Conservation (phyloP, 2,329 filamentous ascomycete species). For the Xylariaceae sp. region DNA sequence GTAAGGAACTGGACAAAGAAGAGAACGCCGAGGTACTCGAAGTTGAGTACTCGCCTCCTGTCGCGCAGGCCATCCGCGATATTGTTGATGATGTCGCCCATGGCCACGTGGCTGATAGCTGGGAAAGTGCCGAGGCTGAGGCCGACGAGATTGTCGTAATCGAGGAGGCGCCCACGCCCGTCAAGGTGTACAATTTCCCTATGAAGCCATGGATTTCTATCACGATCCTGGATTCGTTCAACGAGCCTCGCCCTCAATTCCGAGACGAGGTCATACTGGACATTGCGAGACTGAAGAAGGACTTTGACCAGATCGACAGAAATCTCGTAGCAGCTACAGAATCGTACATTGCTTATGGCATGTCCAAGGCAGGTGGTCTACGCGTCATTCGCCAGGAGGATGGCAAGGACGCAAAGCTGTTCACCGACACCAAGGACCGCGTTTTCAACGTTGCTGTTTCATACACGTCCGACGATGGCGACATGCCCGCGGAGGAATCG, state of each 20-base stretch:
- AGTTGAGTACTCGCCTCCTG: constrained; percentile 43
- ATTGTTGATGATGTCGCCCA: constrained; percentile 53
- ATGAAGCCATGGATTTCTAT: constrained; percentile 96
- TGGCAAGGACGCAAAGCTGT: constrained; percentile 85
- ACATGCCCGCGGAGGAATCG: constrained; percentile 62
- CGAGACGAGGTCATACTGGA: constrained; percentile 80
- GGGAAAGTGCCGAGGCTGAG: constrained; percentile 83
- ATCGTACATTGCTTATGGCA: constrained; percentile 88
- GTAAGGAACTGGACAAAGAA: constrained; percentile 50
- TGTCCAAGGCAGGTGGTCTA: constrained; percentile 88
- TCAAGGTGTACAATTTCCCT: constrained; percentile 90
- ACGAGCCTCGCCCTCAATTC: constrained; percentile 57
- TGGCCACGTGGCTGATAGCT: constrained; percentile 70
- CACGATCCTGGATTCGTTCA: constrained; percentile 54
- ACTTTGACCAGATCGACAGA: constrained; percentile 95
- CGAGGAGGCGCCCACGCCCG: constrained; percentile 60
- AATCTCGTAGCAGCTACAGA: constrained; percentile 85
- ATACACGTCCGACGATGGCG: constrained; percentile 53
- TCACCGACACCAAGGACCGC: constrained; percentile 84
- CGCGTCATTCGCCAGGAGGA: constrained; percentile 92
- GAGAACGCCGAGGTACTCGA: constrained; percentile 50
- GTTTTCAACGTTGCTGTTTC: constrained; percentile 92
- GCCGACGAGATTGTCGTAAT: constrained; percentile 60
- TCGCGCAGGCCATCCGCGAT: constrained; percentile 44
- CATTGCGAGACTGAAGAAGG: constrained; percentile 91